These are phyloP conservation scores for Fusarium longipes DNA, from an alignment of 2,329 filamentous ascomycete genomes.

Conservation along the genomic window DNA sequence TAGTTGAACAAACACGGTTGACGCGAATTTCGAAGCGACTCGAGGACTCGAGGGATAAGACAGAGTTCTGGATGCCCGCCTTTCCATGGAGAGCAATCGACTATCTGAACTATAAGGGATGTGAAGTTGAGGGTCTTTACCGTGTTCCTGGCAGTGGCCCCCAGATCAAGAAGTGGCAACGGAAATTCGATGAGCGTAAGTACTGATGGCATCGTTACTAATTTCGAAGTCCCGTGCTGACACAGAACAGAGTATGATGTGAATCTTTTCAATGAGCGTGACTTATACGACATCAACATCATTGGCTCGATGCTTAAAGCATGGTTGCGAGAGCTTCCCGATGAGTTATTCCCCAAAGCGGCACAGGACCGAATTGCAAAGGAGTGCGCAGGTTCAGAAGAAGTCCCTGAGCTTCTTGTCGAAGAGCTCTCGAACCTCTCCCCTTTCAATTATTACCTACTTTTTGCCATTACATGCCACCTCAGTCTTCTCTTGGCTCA, in stretches of 20 bases:
- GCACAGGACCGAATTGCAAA: conserved; percentile 83
- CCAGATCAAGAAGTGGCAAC: conserved; percentile 93
- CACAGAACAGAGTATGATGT: conserved; percentile 78
- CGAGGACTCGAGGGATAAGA: conserved; percentile 91
- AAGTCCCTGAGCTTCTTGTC: conserved; percentile 85
- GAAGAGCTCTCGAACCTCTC: conserved; percentile 94
- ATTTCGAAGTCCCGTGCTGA: conserved; percentile 11
- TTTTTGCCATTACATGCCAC: conserved; percentile 97
- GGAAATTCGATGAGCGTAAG: conserved; percentile 85
- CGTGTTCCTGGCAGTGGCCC: conserved; percentile 90
- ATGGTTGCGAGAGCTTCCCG: conserved; percentile 93
- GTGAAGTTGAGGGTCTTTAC: conserved; percentile 93
- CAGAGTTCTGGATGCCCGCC: conserved; percentile 98
- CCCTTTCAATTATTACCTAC: conserved; percentile 96
- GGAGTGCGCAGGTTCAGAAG: conserved; percentile 81
- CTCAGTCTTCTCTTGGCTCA: conserved; percentile 91
- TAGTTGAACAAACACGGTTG: conserved; percentile 88
- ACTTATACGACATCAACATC: conserved; percentile 95
- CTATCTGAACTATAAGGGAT: conserved; percentile 94
- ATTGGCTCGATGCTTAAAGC: conserved; percentile 96
- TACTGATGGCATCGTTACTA: conserved; percentile 4
- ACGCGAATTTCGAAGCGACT: conserved; percentile 92
- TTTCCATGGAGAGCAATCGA: conserved; percentile 96
- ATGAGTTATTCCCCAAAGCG: conserved; percentile 89
- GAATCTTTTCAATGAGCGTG: conserved; percentile 86